Percentiles rank a stretch among this genome's conserved stretches.
phyloP scores from a whole-genome alignment of 2,329 filamentous ascomycete genomes.

The Parafenestella ontariensis region DNA sequence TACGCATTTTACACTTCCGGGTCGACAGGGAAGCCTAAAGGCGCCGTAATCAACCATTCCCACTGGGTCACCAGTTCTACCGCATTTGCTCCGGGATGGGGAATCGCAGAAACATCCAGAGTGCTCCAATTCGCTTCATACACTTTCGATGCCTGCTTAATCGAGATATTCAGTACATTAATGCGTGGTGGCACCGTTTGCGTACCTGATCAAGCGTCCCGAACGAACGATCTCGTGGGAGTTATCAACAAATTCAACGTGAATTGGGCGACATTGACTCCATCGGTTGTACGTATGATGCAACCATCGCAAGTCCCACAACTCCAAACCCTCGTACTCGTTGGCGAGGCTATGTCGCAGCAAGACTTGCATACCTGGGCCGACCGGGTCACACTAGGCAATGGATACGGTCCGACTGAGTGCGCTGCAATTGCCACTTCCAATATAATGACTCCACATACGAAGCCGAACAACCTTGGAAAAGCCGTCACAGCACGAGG shows the following conservation, averaged over 20 bases:
- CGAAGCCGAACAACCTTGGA: constrained; percentile 46
- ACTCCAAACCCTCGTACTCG: constrained; percentile 36
- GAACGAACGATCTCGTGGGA: constrained; percentile 55
- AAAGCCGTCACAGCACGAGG: constrained; percentile 36
- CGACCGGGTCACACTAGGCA: constrained; percentile 43
- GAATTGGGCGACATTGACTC: constrained; percentile 56
- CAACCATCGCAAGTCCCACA: constrained; percentile 36
- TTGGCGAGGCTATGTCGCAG: constrained; percentile 44
- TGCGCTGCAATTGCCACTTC: constrained; percentile 46
- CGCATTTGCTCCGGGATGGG: constrained; percentile 35
- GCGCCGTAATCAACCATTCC: constrained; percentile 68
- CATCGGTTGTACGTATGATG: constrained; percentile 47
- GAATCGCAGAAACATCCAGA: constrained; percentile 60
- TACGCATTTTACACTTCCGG: constrained; percentile 69
- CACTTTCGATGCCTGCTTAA: constrained; percentile 56
- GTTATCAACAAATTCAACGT: constrained; percentile 46
- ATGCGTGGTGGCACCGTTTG: constrained; percentile 57
- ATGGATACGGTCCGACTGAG: constrained; percentile 52
- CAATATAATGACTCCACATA: constrained; percentile 34
- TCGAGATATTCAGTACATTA: constrained; percentile 56
- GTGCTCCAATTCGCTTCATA: constrained; percentile 60
- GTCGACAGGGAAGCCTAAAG: constrained; percentile 64
- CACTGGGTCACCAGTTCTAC: constrained; percentile 59
- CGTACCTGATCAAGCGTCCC: constrained; percentile 56
- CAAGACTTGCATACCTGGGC: constrained; percentile 48